Base-by-base conservation (phyloP, 495 filamentous ascomycete genomes). In the Platismatia glauca region DNA sequence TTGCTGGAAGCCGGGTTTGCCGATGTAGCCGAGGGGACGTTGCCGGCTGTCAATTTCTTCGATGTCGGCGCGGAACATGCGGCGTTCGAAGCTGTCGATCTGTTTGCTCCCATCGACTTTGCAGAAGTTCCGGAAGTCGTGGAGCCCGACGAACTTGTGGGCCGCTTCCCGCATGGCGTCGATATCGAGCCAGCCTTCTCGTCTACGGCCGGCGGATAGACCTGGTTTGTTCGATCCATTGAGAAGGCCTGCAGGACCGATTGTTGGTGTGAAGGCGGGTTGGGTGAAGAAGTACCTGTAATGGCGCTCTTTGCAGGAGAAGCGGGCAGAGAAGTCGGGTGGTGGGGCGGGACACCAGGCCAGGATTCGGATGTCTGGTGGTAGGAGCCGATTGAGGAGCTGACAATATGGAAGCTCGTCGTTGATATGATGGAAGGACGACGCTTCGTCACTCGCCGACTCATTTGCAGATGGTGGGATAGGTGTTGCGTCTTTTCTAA, bases 271-370 rank as follows among this genome's bases (percentile, higher is more conserved):
- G 67, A 90, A 95, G 4, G 88, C 88, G 0, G 94, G 95, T 68
- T 96, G 88, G 12, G 93, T 97, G 79, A 98, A 98, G 81, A 96
- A 97, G 75, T 97, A 98, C 46, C 86, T 82, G 73, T 98, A 98
- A 60, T 85, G 85, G 55, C 94, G 82, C 72, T 95, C 90, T 55
- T 86, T 81, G 76, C 94, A 98, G 58, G 86, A 89, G 77, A 96
- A 95, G n/a, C 95, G 85, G 18, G 94, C 93, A 58, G 89, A 89
- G 73, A 98, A 98, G 59, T 82, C 81, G 20, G 76, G 73, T 0
- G 91, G 89, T 34, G 86, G 89, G 58, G 81, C 75, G 6, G 92
- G 91, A 71, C 92, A 95, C 94, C 95, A 98, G 46, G 94, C 94
- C 34, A 97, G 80, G 43, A 96, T 78, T 55, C 89, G 78, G 67